Base-by-base conservation (phyloP, 768 basidiomycete species). In the Auriscalpium microsporum region DNA sequence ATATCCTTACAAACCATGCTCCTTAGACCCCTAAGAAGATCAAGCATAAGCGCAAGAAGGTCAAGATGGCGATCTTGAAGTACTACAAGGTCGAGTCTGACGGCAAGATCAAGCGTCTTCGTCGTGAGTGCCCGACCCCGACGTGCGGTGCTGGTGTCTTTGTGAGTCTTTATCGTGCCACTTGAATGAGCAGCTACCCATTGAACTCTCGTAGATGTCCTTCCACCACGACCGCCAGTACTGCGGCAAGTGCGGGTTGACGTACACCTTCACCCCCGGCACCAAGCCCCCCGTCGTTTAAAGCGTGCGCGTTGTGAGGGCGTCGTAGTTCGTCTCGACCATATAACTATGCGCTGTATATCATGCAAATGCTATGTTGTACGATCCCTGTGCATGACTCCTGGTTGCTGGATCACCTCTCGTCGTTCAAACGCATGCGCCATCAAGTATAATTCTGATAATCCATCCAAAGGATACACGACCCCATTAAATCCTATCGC, bases 21-120 rank as follows among this genome's bases (percentile, higher is more conserved):
- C 19, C 52, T 33, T 64, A 90, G 87, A 95, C 93, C 68, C 94
- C 93, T 74, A 96, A 95, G 83, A 97, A 97, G 83, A 85, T 96
- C 83, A 98, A 96, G 87, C 94, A 95, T 81, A 96, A 96, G 84
- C 87, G 89, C 74, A 97, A 98, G 83, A 96, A 97, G 82, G 92
- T 95, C 80, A 98, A 97, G 87, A 97, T 99, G 93, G 78, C 94
- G 68, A 96, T 98, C 77, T 80, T 99, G 73, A 98, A 98, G 78
- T 99, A 96, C 83, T 99, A 97, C 50, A 56, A 58, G 48, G 58
- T 99, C 65, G 95, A 97, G 76, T 94, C 94, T 47, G 95, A 98
- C 65, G 96, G 95, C 72, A 97, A 96, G 78, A 94, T 98, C 81
- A 96, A 96, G 82, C 93, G 96, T 71, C 85, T 99, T 58, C 85